A percentile compares a stretch with the other conserved stretches of the same genome.
These are phyloP conservation scores for Coemansia sp. DNA, from an alignment of 192 early-diverging fungal species.

Conservation along the genomic window DNA sequence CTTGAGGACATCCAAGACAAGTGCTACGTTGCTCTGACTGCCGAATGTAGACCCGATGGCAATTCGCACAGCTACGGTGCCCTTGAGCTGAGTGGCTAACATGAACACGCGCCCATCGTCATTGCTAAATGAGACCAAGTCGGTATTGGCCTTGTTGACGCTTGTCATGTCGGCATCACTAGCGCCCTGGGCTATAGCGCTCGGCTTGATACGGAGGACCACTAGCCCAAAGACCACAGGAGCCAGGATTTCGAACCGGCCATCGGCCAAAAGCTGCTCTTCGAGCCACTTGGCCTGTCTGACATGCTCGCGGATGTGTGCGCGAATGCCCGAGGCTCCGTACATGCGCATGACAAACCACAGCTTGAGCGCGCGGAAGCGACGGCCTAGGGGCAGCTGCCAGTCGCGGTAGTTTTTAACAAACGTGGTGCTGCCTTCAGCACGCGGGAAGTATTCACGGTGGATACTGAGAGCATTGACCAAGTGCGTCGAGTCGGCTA, in stretches of 20 bases:
- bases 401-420: constrained; percentile 62
- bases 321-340: constrained; percentile 58
- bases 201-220: constrained; percentile 52
- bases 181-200: constrained; percentile 1
- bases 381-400: constrained; percentile 61
- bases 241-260: constrained; percentile 53
- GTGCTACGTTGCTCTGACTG: constrained; percentile 16
- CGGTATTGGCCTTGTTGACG: constrained; percentile 37
- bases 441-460: constrained; percentile 57
- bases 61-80: constrained; percentile 29
- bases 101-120: constrained; percentile 49
- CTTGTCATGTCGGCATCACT: not conserved
- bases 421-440: constrained; percentile 32
- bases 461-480: constrained; percentile 59
- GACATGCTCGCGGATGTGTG: constrained; percentile 54
- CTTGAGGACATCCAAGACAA: constrained; percentile 17
- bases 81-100: constrained; percentile 39
- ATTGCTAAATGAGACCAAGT: constrained; percentile 29
- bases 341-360: constrained; percentile 69
- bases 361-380: constrained; percentile 67
- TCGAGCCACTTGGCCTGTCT: constrained; percentile 44
- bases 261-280: constrained; percentile 34
- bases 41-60: constrained; percentile 39
- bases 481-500: constrained; percentile 53
- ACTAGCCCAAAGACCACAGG: constrained; percentile 53